Percentiles rank a stretch among this genome's conserved stretches.
Evolutionary conservation across 192 early-diverging fungal species (phyloP).

Genomic region (Helicostylum pulchrum): DNA sequence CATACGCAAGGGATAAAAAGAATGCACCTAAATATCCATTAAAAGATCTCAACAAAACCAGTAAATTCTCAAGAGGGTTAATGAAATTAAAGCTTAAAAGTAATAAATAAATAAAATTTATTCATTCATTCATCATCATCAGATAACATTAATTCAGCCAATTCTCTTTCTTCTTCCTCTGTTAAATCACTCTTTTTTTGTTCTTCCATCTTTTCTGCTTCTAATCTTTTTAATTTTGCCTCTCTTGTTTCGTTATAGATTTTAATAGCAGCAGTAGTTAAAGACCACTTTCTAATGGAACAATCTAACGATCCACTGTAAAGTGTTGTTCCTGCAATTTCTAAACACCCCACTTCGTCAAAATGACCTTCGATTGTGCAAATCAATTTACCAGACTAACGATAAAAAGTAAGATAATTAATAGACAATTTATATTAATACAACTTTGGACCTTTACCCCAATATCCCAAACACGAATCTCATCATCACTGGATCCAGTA

Average conservation of each 20-base stretch:
- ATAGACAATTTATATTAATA: too few relatives aligned
- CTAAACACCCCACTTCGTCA: constrained; percentile 79
- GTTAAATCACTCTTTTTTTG: constrained; percentile 55
- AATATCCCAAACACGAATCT: constrained; percentile 83
- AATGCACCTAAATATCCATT: constrained; percentile 20
- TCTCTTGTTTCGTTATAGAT: constrained; percentile 17
- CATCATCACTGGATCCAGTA: constrained; percentile 84
- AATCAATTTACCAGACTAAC: constrained; percentile 72
- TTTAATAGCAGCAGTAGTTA: constrained; percentile 34
- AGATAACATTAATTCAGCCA: constrained; percentile 81
- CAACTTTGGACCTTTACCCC: too few relatives aligned
- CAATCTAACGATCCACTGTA: constrained; percentile 83
- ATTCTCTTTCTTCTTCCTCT: constrained; percentile 86
- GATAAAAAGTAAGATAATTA: constrained; percentile 1
- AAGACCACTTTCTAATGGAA: constrained; percentile 80
- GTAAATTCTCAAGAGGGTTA: background rate
- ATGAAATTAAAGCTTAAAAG: constrained; percentile 8
- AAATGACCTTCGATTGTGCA: constrained; percentile 81
- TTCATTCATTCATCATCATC: constrained; percentile 31
- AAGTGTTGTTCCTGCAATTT: constrained; percentile 54
- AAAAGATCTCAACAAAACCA: constrained; percentile 15
- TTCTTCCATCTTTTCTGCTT: constrained; percentile 13
- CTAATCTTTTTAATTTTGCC: constrained; percentile 5
- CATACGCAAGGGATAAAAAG: constrained; percentile 20
- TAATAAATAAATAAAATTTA: background rate